Conservation (phyloP, 2,329 filamentous ascomycete species). For the Curvularia lunata region DNA sequence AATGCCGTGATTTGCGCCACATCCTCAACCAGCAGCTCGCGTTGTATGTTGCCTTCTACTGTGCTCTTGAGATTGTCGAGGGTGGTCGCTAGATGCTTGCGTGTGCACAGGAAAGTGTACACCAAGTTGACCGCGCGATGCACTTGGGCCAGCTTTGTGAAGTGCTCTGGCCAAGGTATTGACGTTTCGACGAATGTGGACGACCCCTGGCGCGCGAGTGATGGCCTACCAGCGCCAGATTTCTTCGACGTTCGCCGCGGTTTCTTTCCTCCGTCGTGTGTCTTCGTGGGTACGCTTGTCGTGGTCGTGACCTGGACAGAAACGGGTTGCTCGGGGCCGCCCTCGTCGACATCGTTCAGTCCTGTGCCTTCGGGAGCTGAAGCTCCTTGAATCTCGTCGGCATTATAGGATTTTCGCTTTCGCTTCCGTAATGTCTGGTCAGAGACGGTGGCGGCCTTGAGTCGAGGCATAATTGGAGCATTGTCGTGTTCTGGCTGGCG, state of each 20-base stretch:
- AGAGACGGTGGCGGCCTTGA: constrained; percentile 55
- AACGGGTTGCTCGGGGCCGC: background rate
- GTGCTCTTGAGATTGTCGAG: constrained; percentile 85
- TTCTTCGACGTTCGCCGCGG: constrained; percentile 55
- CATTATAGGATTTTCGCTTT: constrained; percentile 46
- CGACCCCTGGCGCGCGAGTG: constrained; percentile 53
- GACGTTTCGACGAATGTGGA: constrained; percentile 59
- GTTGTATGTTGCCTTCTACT: constrained; percentile 82
- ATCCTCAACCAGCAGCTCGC: constrained; percentile 73
- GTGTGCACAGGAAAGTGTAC: constrained; percentile 91
- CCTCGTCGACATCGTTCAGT: constrained; percentile 10
- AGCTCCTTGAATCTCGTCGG: constrained; percentile 22
- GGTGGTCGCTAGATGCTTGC: constrained; percentile 90
- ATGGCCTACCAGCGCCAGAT: constrained; percentile 43
- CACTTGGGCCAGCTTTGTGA: constrained; percentile 74
- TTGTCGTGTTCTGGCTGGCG: constrained; percentile 14
- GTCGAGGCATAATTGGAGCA: constrained; percentile 26
- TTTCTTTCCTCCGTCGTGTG: constrained; percentile 62
- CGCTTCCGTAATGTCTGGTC: constrained; percentile 54
- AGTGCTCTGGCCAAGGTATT: constrained; percentile 74
- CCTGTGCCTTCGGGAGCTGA: constrained; percentile 17
- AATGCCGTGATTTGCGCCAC: constrained; percentile 81
- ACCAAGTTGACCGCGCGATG: constrained; percentile 89
- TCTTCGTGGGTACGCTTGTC: constrained; percentile 61
- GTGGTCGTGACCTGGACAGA: constrained; percentile 39